These are phyloP conservation scores for Henningerozyma blattae DNA, from an alignment of 805 yeast species.

Conservation along the genomic window DNA sequence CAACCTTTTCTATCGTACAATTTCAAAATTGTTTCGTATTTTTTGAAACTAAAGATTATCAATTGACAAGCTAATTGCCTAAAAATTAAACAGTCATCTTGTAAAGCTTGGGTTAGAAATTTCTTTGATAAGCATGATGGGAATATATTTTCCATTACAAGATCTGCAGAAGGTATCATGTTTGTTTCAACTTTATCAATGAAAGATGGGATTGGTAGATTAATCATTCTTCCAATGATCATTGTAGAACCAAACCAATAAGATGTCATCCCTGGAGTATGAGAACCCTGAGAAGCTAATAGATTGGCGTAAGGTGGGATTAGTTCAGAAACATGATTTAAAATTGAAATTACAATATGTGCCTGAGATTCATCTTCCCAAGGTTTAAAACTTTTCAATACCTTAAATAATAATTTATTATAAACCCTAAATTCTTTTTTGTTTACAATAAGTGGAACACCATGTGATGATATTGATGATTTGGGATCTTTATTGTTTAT, in stretches of 20 bases:
- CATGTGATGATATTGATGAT: neutral
- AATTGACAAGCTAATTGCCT: constrained; percentile 55
- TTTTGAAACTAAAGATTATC: constrained; percentile 39
- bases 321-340: constrained; percentile 52
- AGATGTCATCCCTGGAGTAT: constrained; percentile 69
- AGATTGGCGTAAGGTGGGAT: constrained; percentile 57
- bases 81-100: constrained; percentile 37
- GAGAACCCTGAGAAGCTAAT: constrained; percentile 50
- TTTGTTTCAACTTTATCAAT: constrained; percentile 19
- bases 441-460: constrained; percentile 38
- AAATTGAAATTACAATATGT: constrained; percentile 37
- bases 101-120: constrained; percentile 47
- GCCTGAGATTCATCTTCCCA: constrained; percentile 65
- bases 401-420: constrained; percentile 54
- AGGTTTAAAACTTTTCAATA: constrained; percentile 60
- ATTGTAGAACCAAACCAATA: constrained; percentile 74
- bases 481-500: too few species aligned
- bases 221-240: constrained; percentile 47
- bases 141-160: constrained; percentile 43
- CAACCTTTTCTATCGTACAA: constrained; percentile 31
- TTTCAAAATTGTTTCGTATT: constrained; percentile 32
- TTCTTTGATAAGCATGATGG: constrained; percentile 54
- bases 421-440: constrained; percentile 44
- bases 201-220: constrained; percentile 39
- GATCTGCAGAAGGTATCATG: constrained; percentile 23